Evolutionary conservation across 331 rosid species (phyloP), one percentile per base, ranked within the genome.

Genomic region (Ulmus americana): DNA sequence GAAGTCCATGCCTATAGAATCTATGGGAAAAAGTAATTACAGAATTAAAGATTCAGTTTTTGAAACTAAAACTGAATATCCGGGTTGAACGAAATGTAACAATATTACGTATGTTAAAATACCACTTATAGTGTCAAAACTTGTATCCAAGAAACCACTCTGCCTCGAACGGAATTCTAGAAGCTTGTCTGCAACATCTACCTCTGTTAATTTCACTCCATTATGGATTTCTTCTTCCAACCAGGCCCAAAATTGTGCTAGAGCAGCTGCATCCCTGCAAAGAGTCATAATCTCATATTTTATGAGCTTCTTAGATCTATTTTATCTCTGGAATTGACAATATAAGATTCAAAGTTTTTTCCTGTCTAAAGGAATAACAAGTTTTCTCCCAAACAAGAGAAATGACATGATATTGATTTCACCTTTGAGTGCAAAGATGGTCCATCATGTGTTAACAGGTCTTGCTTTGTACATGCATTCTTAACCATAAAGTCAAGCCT

Each of bases 71-170:
- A 59, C 14, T 35, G 15, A 35, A 28, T 28, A 28, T 28, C 35
- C 4, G 35, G 35, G 35, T 28, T 28, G 35, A 28, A 65, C 2
- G n/a, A 14, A 15, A 56, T 22, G 16, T 45, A 45, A 46, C 54
- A 61, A 20, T 5, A 61, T 48, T 49, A n/a, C 20, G 47, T 20
- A 72, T 43, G 16, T 40, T 8, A 42, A 6, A 44, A 54, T 77
- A 83, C 85, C 98, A 72, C 97, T 89, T 52, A 92, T 92, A 54
- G 97, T 92, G 66, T 92, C 97, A 73, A 92, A 92, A 84, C 97
- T 92, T 65, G 95, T 89, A 75, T 80, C 97, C 46, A 92, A 65
- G 81, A 92, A 92, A 76, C 98, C 97, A 72, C 75, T 85, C 78
- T 86, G 97, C 66, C 67, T 87, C 22, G 86, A 80, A 72, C 95